Evolutionary conservation across 805 yeast genomes (phyloP), one percentile per base, ranked within the genome.

Genomic region (Spencermartinsiella europaea): DNA sequence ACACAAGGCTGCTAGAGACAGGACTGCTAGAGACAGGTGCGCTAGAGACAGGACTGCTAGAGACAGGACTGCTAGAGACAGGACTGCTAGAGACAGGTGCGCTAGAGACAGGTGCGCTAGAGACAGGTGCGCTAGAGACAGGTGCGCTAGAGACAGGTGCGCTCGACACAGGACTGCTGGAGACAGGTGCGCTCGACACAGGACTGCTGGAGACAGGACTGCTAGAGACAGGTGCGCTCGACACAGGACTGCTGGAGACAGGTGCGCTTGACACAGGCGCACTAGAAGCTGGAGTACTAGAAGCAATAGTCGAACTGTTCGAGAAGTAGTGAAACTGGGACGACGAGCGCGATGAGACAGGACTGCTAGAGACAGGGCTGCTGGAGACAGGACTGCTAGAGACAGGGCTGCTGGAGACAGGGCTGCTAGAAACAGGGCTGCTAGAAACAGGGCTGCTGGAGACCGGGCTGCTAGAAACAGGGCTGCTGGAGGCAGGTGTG

Each of bases 341-440:
- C n/a, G n/a, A n/a, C n/a, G n/a, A n/a, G n/a, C n/a, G n/a, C n/a
- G n/a, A n/a, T n/a, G n/a, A n/a, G n/a, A n/a, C n/a, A n/a, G 36
- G n/a, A n/a, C 25, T 5, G 38, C 27, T n/a, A 21, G 42, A 14
- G 27, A 19, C 31, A 39, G 22, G 21, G 22, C 34, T 33, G 21
- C 27, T 12, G 37, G 37, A 3, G 37, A 19, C 15, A 34, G 16
- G 15, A 34, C 15, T 7, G 8, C 15, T 19, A 40, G 8, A 5
- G 21, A 27, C 3, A 12, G 27, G 21, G 14, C 44, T 3, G 7
- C 8, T 17, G 33, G 37, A 14, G 3, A 25, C 7, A 40, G 44
- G 19, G 44, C 37, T 19, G 44, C 44, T 2, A 37, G 33, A 20
- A 37, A 36, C 4, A 37, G 37, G 7, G 44, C 44, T 3, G 44